phyloP scores from a whole-genome alignment of 331 rosid genomes.

The Cucumis variabilis region DNA sequence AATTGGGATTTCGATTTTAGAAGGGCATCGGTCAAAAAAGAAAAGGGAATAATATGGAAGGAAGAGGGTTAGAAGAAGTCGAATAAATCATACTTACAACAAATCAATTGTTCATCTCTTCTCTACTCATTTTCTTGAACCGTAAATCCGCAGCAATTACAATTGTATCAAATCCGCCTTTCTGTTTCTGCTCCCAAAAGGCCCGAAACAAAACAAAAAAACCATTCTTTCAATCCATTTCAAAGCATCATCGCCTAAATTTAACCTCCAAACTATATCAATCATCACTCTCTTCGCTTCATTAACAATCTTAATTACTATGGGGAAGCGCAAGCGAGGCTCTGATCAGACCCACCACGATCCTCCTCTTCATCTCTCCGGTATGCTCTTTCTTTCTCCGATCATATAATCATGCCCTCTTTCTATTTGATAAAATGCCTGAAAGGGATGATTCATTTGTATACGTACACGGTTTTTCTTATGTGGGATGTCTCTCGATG shows the following conservation, averaged over 20 bases:
- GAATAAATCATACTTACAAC: neutral
- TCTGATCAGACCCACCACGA: conserved; percentile 52
- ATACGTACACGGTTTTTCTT: neutral
- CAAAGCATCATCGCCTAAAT: conserved; percentile 30
- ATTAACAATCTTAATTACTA: conserved; percentile 24
- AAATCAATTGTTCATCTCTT: neutral
- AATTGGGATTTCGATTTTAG: neutral
- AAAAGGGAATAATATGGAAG: neutral
- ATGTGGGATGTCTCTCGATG: neutral
- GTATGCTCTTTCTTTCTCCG: conserved; percentile 37
- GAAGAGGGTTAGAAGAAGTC: neutral
- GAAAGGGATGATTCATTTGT: neutral
- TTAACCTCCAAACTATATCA: neutral
- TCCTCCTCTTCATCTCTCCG: conserved; percentile 49
- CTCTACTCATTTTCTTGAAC: neutral
- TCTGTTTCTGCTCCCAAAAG: neutral
- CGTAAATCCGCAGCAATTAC: conserved; percentile 15
- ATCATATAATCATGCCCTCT: neutral
- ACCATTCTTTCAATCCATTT: neutral
- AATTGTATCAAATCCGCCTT: neutral
- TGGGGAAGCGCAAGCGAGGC: conserved; percentile 68
- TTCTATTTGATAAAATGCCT: neutral
- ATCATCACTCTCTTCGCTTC: neutral
- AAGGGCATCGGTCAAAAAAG: conserved; percentile 16
- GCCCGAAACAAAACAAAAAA: no score